Percentiles rank a stretch among this genome's conserved stretches.
These are phyloP conservation scores for Talaromyces sp. DNA, from an alignment of 2,329 filamentous ascomycete genomes.

Conservation along the genomic window DNA sequence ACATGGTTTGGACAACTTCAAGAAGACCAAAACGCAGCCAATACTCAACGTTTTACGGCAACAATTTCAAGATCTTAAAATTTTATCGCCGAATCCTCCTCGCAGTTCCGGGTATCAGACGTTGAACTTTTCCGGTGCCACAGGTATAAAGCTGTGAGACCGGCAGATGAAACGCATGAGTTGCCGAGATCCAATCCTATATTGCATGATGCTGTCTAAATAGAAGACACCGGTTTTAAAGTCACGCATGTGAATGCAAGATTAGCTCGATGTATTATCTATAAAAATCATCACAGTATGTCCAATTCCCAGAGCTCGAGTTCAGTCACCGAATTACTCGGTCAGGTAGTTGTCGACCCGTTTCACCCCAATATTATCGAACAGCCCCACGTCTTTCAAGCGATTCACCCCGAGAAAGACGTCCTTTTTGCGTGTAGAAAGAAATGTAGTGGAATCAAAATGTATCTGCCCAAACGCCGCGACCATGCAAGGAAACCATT, in stretches of 20 bases:
- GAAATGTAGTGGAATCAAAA: not conserved
- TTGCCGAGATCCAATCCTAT: not conserved
- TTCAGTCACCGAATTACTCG: not conserved
- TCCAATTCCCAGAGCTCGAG: not conserved
- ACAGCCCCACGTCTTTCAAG: not conserved
- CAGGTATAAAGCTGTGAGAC: not conserved
- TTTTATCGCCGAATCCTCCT: not conserved
- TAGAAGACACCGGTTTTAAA: not conserved
- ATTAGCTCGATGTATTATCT: not conserved
- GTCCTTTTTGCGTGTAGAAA: not conserved
- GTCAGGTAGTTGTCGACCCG: not conserved
- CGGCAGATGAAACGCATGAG: not conserved
- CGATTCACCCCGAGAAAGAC: not conserved
- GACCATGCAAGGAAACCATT: slow-evolving; percentile 4
- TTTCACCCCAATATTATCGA: not conserved
- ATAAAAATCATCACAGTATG: not conserved
- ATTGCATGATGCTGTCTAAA: not conserved
- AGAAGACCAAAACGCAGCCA: not conserved
- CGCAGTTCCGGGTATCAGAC: not conserved
- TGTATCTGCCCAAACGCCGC: not conserved
- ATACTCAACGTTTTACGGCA: no score
- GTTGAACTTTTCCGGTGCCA: not conserved
- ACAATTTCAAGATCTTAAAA: no score
- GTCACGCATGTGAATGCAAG: no score
- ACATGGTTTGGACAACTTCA: not conserved